Evolutionary conservation across 345 rosid genomes (phyloP).

Genomic region (Gossypium rotundifolium): DNA sequence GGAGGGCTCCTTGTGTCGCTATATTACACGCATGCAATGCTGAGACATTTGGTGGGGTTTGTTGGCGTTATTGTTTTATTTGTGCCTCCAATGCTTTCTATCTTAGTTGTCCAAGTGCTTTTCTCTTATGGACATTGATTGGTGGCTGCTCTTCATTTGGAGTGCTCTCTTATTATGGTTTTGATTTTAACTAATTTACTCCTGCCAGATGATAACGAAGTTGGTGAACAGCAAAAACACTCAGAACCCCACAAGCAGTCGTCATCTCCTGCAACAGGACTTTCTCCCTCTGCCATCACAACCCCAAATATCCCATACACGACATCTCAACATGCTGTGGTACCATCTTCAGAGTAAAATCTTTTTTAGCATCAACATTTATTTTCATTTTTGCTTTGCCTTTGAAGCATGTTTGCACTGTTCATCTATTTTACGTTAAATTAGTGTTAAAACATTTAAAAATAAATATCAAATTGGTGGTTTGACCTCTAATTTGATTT

Average conservation of each 20-base stretch:
- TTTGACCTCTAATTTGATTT: no score
- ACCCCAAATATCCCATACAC: conserved; percentile 44
- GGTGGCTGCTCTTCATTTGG: conserved; percentile 1
- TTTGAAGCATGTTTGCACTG: neutral
- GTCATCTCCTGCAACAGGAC: conserved; percentile 38
- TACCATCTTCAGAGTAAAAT: conserved; percentile 26
- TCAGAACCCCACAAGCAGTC: conserved; percentile 27
- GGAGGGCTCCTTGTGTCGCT: neutral
- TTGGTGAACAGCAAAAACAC: conserved; percentile 59
- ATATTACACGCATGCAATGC: neutral
- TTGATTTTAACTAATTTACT: neutral
- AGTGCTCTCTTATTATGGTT: neutral
- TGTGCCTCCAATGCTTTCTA: neutral
- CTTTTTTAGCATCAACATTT: conserved; percentile 10
- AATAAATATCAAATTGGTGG: no score
- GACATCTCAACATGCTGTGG: conserved; percentile 53
- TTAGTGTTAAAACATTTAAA: no score
- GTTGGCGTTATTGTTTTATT: neutral
- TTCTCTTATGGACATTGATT: neutral
- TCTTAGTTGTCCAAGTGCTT: neutral
- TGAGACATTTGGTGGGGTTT: neutral
- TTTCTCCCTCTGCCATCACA: conserved; percentile 44
- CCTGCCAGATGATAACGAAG: conserved; percentile 53
- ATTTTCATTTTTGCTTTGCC: neutral
- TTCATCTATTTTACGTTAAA: neutral